A percentile compares a stretch with the other conserved stretches of the same genome.
These are phyloP conservation scores for Xylogone sp. DNA, from an alignment of 2,329 filamentous ascomycete species.

Conservation along the genomic window DNA sequence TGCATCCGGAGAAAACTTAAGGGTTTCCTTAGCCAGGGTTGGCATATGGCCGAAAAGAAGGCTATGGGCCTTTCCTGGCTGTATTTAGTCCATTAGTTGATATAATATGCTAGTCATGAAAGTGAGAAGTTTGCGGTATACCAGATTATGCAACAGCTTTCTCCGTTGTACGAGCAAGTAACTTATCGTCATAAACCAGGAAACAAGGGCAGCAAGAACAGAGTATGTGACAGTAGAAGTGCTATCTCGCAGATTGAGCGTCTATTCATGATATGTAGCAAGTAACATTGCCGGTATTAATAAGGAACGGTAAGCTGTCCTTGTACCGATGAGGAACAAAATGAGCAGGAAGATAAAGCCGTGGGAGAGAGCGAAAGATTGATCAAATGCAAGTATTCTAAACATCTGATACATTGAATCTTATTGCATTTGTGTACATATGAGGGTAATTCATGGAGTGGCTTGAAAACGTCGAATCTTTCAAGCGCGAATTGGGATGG, in stretches of 20 bases:
- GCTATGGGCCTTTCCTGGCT: conserved; percentile 1
- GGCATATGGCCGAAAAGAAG: conserved; percentile 15
- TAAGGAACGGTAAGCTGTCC: too few species aligned
- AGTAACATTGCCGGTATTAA: too few species aligned
- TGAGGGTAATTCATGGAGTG: too few species aligned
- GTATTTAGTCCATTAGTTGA: not conserved
- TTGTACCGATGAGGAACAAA: too few species aligned
- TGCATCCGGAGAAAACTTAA: conserved; percentile 9
- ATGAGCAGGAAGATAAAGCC: too few species aligned
- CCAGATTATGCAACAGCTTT: not conserved
- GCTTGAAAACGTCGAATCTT: too few species aligned
- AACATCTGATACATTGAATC: too few species aligned
- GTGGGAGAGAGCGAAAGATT: too few species aligned
- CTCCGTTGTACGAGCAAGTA: not conserved
- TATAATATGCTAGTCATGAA: not conserved
- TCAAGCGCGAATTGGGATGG: too few species aligned
- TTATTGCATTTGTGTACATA: too few species aligned
- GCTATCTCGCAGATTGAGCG: not conserved
- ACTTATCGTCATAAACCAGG: not conserved
- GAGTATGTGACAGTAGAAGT: not conserved
- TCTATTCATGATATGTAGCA: too few species aligned
- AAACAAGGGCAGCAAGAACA: not conserved
- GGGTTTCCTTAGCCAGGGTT: conserved; percentile 5
- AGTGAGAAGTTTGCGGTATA: not conserved
- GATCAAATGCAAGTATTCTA: too few species aligned